Base-by-base conservation (phyloP, 768 basidiomycete species). In the Tylopilus sp. region DNA sequence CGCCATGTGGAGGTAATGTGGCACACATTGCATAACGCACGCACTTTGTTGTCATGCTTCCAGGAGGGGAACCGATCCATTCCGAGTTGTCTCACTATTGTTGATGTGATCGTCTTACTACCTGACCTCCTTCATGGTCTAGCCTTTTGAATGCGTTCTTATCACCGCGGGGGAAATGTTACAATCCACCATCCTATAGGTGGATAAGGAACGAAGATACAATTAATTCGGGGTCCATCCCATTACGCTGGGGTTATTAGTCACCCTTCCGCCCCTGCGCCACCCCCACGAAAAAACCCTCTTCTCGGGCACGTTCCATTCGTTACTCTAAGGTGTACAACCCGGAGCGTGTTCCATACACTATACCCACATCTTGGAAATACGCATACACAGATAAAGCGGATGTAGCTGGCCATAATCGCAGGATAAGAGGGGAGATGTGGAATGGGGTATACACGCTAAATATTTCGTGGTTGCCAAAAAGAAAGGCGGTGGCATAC, bases 311-410 rank as follows among this genome's bases (percentile, higher is more conserved):
- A 54, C 36, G 40, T 42, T 48, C 48, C 31, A 47, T 62, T 51
- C 36, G 21, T 50, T 30, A 15, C 33, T 55, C 51, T 42, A 54
- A n/a, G n/a, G n/a, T n/a, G 43, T 51, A 54, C 51, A 62, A 46
- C 51, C 60, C 43, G 22, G 40, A 40, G 13, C 36, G 21, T 18
- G 28, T 48, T 50, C 26, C 33, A 25, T 25, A 25, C 28, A n/a
- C 35, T 17, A 35, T 40, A 52, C 39, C 23, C 55, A 43, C 48
- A 55, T 48, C 51, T 25, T 36, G 43, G 38, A 49, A 33, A 51
- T 36, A 51, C 1, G 52, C 52, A 44, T 44, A 48, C 35, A 58
- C 31, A 54, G 38, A 62, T 62, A 55, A 60, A 30, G 54, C 46
- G 58, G 47, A 51, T 43, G 51, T 40, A 18, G 59, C 39, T 35